phyloP scores from a whole-genome alignment of 2,329 filamentous ascomycete species.

The Fusarium kyushuense region DNA sequence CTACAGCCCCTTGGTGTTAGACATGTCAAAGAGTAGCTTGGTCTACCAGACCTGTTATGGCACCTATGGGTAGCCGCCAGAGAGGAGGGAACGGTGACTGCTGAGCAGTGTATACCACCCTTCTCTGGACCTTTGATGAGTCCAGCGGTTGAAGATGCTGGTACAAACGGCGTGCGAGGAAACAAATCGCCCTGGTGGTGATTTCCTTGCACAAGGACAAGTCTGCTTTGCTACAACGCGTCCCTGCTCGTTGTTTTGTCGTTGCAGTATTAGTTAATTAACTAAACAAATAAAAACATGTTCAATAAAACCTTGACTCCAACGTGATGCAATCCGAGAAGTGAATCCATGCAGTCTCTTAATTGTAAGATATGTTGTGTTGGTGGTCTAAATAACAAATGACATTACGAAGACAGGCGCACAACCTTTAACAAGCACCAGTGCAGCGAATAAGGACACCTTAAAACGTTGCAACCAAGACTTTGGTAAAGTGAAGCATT shows the following conservation, averaged over 20 bases:
- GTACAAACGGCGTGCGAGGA: constrained; percentile 47
- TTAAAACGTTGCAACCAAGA: neutral
- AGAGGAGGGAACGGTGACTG: constrained; percentile 37
- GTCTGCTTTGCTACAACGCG: constrained; percentile 52
- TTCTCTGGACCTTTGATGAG: constrained; percentile 37
- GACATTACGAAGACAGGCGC: too few species aligned
- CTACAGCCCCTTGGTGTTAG: constrained; percentile 40
- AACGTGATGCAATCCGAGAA: neutral
- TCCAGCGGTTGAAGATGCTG: constrained; percentile 52
- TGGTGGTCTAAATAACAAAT: neutral
- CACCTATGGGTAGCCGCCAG: constrained; percentile 31
- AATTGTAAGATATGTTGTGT: neutral
- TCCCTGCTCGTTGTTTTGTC: constrained; percentile 57
- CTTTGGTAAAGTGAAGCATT: constrained; percentile 2
- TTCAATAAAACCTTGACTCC: constrained; percentile 33
- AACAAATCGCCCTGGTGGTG: constrained; percentile 50
- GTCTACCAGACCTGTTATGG: constrained; percentile 29
- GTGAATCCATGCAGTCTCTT: neutral
- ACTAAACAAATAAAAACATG: constrained; percentile 48
- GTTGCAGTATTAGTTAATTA: constrained; percentile 60
- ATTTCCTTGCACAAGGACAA: constrained; percentile 51
- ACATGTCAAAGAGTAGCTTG: constrained; percentile 32
- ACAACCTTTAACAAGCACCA: neutral
- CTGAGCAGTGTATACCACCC: constrained; percentile 38
- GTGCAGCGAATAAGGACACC: neutral